Evolutionary conservation across 768 basidiomycete species (phyloP), one percentile per base, ranked within the genome.

Genomic region (Suillus hirtellus): DNA sequence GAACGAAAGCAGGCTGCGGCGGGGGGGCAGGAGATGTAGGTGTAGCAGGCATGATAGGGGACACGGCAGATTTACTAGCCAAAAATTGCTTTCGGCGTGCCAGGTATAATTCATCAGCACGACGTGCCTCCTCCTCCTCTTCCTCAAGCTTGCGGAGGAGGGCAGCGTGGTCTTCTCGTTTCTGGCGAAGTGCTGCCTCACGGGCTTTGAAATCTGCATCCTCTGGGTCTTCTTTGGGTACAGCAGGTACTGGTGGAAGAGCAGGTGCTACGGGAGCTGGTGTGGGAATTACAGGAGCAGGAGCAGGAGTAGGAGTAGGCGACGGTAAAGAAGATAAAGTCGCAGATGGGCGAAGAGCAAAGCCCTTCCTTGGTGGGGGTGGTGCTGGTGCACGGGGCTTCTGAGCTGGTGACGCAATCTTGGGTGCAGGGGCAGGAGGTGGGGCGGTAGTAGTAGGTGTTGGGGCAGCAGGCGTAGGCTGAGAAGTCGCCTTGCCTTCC

Each of bases 131-230:
- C 55, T 85, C 82, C 60, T 87, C 88, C 70, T 89, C 84, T 66
- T 82, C 78, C 73, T 95, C 91, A 21, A 93, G 80, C 67, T 86
- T 82, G 58, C 89, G 86, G 21, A 95, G 75, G 56, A 89, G 80
- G 53, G 83, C 89, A 19, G 81, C 82, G 1, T 92, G 84, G n/a
- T 84, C 93, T 67, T 89, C 89, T 3, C 86, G 84, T 65, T 87
- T 87, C 72, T 89, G 90, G 58, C 81, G 81, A n/a, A 95, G 70
- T 3, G 83, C 84, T 64, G 84, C 90, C 72, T 95, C 90, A 14
- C 89, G 84, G 14, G 81, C 85, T 60, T 82, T 83, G 11, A 97
- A 72, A 17, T 78, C 81, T 50, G 83, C 86, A 65, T 97, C 96
- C 72, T 95, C 93, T 0, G 86, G 86, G 67, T 96, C 94, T 50